Conservation (phyloP, 2,329 filamentous ascomycete species). For the Sclerotinia trifoliorum region DNA sequence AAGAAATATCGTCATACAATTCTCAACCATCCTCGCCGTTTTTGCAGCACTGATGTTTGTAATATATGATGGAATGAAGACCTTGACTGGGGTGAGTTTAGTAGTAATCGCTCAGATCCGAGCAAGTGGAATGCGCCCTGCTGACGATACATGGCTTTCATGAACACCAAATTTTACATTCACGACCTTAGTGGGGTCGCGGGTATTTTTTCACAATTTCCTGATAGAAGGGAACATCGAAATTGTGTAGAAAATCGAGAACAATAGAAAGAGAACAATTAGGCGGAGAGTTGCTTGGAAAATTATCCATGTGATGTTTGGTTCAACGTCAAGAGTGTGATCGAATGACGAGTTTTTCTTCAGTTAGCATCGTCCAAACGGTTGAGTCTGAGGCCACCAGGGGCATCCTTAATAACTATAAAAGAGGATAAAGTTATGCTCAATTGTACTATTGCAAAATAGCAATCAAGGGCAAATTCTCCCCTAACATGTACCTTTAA, state of each 20-base stretch:
- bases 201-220: too few species aligned
- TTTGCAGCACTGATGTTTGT: not conserved
- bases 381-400: not conserved
- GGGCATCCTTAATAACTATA: not conserved
- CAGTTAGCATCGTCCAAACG: not conserved
- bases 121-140: not conserved
- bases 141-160: not conserved
- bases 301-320: not conserved
- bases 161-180: not conserved
- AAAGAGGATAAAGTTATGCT: not conserved
- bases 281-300: not conserved
- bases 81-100: not conserved
- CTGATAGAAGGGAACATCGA: not conserved
- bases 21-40: conserved; percentile 6
- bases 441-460: not conserved
- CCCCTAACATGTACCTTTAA: not conserved
- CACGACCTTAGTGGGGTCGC: too few species aligned
- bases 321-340: not conserved
- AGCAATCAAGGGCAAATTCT: not conserved
- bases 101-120: not conserved
- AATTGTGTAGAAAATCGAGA: not conserved
- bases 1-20: not conserved
- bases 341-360: not conserved
- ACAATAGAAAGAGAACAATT: not conserved
- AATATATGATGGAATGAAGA: not conserved